These are phyloP conservation scores for Cladobotryum mycophilum DNA, from an alignment of 2,329 filamentous ascomycete species.

Conservation along the genomic window DNA sequence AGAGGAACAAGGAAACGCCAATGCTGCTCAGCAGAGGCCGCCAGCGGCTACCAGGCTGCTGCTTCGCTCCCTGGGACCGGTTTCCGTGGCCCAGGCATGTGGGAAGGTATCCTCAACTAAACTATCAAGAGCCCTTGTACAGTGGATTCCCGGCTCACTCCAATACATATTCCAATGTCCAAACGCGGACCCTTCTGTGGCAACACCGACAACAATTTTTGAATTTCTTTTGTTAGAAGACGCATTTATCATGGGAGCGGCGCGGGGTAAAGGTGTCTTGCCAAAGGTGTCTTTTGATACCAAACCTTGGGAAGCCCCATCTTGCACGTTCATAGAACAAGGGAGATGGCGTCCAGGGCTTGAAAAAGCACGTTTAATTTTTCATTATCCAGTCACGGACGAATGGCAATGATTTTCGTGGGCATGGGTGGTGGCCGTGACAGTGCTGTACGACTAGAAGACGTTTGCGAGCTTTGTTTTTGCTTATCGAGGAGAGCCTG, in stretches of 20 bases:
- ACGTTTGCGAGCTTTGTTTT: constrained; percentile 6
- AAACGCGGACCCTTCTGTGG: constrained; percentile 2
- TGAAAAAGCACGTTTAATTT: constrained; percentile 30
- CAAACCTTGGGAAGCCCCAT: constrained; percentile 20
- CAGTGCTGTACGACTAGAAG: constrained; percentile 29
- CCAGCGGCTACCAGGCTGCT: constrained; percentile 40
- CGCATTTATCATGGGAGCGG: no score
- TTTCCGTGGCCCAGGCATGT: constrained; percentile 56
- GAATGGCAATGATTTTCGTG: background rate
- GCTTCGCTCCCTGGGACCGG: constrained; percentile 44
- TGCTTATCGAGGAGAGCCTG: background rate
- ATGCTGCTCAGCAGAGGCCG: constrained; percentile 58
- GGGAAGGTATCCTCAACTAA: constrained; percentile 57
- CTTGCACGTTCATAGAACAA: constrained; percentile 25
- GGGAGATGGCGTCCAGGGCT: constrained; percentile 27
- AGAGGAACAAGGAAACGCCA: constrained; percentile 56
- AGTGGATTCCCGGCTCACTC: constrained; percentile 3
- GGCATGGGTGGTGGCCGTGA: constrained; percentile 12
- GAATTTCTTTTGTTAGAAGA: constrained; percentile 1
- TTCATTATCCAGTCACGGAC: constrained; percentile 3
- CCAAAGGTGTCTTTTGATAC: constrained; percentile 20
- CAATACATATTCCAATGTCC: constrained; percentile 4
- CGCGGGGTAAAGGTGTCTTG: background rate
- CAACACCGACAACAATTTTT: constrained; percentile 5
- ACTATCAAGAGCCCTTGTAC: background rate